Evolutionary conservation across 1,139 yeast species (phyloP), one percentile per base, ranked within the genome.

Genomic region (Debaryomyces psychrophilus): DNA sequence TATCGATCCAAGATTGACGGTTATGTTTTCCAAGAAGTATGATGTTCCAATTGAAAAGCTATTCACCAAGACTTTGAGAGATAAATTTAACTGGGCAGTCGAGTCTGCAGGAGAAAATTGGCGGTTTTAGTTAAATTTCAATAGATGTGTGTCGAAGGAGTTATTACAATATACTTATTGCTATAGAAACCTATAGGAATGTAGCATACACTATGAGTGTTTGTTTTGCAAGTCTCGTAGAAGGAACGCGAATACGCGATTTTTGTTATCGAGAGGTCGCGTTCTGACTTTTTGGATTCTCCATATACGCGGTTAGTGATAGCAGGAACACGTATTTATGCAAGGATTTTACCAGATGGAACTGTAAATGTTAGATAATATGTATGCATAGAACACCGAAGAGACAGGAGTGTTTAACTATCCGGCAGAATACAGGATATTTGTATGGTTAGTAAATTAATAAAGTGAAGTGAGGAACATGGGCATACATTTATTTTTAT

Each of bases 51-150:
- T 93, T 50, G 98, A 92, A 65, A 90, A 89, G 67, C 76, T 93
- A 45, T 90, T 93, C 58, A 87, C 97, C 20, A 90, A 90, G 68
- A 87, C 98, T 0, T 73, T 92, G 54, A 76, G 98, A 53, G 97
- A 92, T 39, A 92, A 92, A 71, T 92, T 92, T 68, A 85, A 82
- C 45, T 92, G 99, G 99, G 98, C 99, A 22, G 86, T 92, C 47
- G 95, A 92, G 64, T 84, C 93, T 43, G 92, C 85, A 4, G 97
- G 87, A 62, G 90, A 82, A 54, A 72, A 89, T 59, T 92, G 99
- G 99, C 76, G 82, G 55, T 90, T 90, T 60, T 90, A 64, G 15
- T 18, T 28, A n/a, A 12, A 20, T 23, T 14, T 27, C 22, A 20
- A 4, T 5, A 20, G 22, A 20, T 20, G 22, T 20, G 4, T 20